Evolutionary conservation across 139 green algal genomes (phyloP).

Genomic region (Axilococcus clingmanii): DNA sequence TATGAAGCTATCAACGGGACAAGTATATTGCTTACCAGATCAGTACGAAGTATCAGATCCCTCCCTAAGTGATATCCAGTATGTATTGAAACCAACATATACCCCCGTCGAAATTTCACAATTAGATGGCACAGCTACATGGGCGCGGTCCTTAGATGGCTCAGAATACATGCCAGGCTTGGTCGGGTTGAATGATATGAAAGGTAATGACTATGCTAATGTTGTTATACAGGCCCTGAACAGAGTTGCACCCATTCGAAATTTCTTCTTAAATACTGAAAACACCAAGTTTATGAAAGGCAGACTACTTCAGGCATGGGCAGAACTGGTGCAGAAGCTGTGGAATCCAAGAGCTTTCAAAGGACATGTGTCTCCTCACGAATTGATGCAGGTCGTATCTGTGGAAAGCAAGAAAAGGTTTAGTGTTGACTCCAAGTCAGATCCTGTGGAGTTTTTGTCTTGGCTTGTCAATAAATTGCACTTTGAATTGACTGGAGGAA

Average conservation of each 20-base stretch:
- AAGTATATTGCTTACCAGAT: conserved; percentile 87
- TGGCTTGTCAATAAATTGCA: conserved; percentile 95
- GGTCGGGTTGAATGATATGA: conserved; percentile 95
- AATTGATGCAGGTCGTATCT: conserved; percentile 94
- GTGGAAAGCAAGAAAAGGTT: conserved; percentile 73
- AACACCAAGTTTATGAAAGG: conserved; percentile 57
- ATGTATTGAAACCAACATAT: conserved; percentile 81
- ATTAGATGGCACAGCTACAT: conserved; percentile 27
- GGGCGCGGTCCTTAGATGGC: conserved; percentile 85
- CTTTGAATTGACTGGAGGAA: conserved; percentile 70
- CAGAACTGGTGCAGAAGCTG: conserved; percentile 88
- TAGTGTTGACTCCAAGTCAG: conserved; percentile 65
- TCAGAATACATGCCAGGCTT: conserved; percentile 92
- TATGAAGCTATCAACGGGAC: conserved; percentile 64
- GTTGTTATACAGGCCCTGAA: conserved; percentile 58
- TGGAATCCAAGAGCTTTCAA: conserved; percentile 97
- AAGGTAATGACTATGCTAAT: conserved; percentile 90
- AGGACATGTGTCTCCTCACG: conserved; percentile 86
- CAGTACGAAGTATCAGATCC: conserved; percentile 90
- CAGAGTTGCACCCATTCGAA: conserved; percentile 50
- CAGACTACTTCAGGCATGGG: conserved; percentile 73
- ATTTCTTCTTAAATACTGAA: conserved; percentile 80
- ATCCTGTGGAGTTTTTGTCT: conserved; percentile 83
- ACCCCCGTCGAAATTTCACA: conserved; percentile 5
- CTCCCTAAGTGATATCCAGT: conserved; percentile 86